phyloP scores from a whole-genome alignment of 352 stramenopile genomes.

The Pythium myriotylum region DNA sequence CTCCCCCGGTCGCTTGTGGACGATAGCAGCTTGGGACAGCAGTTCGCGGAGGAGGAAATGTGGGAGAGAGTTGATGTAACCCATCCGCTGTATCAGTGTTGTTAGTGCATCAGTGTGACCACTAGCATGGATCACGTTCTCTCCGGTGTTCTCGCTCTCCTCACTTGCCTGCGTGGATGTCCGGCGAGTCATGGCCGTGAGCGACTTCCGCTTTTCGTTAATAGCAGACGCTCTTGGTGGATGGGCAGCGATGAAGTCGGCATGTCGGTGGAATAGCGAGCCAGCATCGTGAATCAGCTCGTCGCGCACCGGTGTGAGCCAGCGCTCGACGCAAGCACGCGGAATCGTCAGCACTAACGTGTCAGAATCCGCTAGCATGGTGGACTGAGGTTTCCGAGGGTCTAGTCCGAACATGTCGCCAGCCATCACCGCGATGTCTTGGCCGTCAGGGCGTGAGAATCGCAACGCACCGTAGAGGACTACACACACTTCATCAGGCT shows the following conservation, averaged over 20 bases:
- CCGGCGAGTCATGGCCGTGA: slow-evolving; percentile 20
- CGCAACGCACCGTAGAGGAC: slow-evolving; percentile 39
- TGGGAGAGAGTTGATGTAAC: slow-evolving; percentile 38
- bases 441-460: not conserved
- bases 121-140: not conserved
- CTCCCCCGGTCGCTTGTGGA: slow-evolving; percentile 47
- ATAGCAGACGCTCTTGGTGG: not conserved
- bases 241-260: slow-evolving; percentile 3
- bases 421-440: slow-evolving; percentile 3
- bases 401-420: slow-evolving; percentile 26
- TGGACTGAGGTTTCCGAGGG: not conserved
- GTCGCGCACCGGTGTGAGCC: slow-evolving; percentile 36
- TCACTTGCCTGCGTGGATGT: slow-evolving; percentile 8
- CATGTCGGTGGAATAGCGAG: slow-evolving; percentile 35
- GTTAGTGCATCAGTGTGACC: slow-evolving; percentile 32
- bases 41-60: slow-evolving; percentile 46
- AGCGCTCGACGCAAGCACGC: slow-evolving; percentile 40
- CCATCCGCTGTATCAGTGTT: slow-evolving; percentile 45
- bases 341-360: slow-evolving; percentile 48
- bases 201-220: slow-evolving; percentile 26
- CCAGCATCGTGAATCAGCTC: slow-evolving; percentile 46
- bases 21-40: slow-evolving; percentile 33
- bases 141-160: not conserved
- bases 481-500: slow-evolving; percentile 35
- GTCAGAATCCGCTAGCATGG: slow-evolving; percentile 34